Evolutionary conservation across 495 filamentous ascomycete species (phyloP).

Genomic region (Parmelia sp.): DNA sequence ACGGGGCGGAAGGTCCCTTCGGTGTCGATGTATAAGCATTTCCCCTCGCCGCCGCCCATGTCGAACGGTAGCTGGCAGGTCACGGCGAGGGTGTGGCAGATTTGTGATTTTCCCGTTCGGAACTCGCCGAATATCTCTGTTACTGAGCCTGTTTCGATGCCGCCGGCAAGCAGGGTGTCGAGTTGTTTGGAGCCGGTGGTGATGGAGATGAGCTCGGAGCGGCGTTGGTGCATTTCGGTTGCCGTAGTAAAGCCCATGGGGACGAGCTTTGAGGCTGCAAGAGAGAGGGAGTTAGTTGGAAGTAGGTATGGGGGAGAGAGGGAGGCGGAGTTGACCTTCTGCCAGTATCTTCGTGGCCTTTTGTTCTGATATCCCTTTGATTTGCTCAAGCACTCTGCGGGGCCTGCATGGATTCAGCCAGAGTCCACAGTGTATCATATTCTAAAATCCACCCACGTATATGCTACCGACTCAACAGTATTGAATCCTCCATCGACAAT

Average conservation of each 20-base stretch:
- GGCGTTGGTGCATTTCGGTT: constrained; percentile 97
- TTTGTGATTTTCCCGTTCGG: constrained; percentile 94
- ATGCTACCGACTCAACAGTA: constrained; percentile 91
- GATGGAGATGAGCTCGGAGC: constrained; percentile 94
- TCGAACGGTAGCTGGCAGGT: constrained; percentile 97
- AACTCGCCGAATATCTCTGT: constrained; percentile 99
- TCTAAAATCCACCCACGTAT: constrained; percentile 54
- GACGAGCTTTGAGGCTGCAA: constrained; percentile 83
- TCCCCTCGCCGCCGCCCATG: constrained; percentile 97
- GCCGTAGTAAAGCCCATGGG: constrained; percentile 99
- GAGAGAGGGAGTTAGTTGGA: neutral
- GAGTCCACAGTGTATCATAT: too few species aligned
- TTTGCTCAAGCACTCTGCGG: constrained; percentile 75
- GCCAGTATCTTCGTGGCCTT: constrained; percentile 91
- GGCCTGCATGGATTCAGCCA: constrained; percentile 46
- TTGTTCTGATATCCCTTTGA: constrained; percentile 95
- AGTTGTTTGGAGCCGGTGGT: constrained; percentile 96
- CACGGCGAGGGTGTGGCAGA: constrained; percentile 96
- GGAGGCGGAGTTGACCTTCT: constrained; percentile 58
- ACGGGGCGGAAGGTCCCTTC: constrained; percentile 96
- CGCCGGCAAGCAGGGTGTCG: constrained; percentile 89
- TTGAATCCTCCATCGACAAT: constrained; percentile 88
- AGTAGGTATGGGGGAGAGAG: neutral
- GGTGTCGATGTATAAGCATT: constrained; percentile 98
- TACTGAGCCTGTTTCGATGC: constrained; percentile 92